These are phyloP conservation scores for Tetrapyrgos nigripes DNA, from an alignment of 1,284 basidiomycete genomes.

Conservation along the genomic window DNA sequence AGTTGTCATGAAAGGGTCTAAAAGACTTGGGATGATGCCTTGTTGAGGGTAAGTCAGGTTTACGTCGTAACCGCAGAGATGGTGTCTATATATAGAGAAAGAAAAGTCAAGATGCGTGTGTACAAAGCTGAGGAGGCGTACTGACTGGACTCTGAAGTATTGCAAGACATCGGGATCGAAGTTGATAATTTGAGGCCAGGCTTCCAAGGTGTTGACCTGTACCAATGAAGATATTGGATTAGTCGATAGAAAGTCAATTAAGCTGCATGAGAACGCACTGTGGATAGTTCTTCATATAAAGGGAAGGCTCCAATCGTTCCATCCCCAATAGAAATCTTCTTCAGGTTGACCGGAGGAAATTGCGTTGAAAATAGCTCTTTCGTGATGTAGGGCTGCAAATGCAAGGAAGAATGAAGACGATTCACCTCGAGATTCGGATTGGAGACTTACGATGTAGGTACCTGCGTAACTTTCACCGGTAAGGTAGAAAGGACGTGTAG, in stretches of 20 bases:
- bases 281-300: conserved; percentile 57
- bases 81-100: conserved; percentile 36
- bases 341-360: conserved; percentile 68
- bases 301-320: conserved; percentile 57
- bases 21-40: neutral
- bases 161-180: conserved; percentile 69
- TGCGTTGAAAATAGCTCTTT: conserved; percentile 67
- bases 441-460: conserved; percentile 57
- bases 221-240: neutral
- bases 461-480: conserved; percentile 76
- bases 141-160: conserved; percentile 73
- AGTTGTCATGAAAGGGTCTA: neutral
- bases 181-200: conserved; percentile 75
- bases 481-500: conserved; percentile 63
- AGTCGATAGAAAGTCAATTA: neutral
- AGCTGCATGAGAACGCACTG: conserved; percentile 43
- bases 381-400: conserved; percentile 66
- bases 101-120: conserved; percentile 1
- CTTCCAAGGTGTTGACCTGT: conserved; percentile 65
- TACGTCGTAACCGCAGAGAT: conserved; percentile 55
- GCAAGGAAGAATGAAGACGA: conserved; percentile 2
- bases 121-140: conserved; percentile 13
- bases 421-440: neutral
- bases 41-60: conserved; percentile 57
- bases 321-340: conserved; percentile 74